Evolutionary conservation across 2,329 filamentous ascomycete species (phyloP).

Genomic region (Echinosphaeria canescens): DNA sequence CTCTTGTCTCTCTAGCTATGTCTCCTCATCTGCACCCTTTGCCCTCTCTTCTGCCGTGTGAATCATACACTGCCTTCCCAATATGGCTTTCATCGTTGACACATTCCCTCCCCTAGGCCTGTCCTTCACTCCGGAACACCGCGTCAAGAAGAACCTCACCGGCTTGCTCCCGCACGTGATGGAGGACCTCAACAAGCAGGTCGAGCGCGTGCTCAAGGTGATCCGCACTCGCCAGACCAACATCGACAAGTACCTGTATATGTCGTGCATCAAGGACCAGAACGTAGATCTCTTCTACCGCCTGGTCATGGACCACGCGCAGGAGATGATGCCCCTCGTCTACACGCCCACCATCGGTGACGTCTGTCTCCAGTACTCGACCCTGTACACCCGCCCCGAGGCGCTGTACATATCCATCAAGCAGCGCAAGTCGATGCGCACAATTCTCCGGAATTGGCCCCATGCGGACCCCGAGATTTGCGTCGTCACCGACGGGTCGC

Average conservation of each 20-base stretch:
- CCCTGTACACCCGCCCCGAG: constrained; percentile 87
- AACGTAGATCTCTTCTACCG: constrained; percentile 73
- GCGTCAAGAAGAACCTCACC: constrained; percentile 40
- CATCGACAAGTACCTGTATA: constrained; percentile 70
- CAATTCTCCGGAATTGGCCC: constrained; percentile 86
- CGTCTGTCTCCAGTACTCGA: constrained; percentile 90
- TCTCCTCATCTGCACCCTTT: neutral
- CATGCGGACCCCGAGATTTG: constrained; percentile 81
- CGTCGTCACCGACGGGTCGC: constrained; percentile 88
- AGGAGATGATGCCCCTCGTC: constrained; percentile 64
- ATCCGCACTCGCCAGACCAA: constrained; percentile 45
- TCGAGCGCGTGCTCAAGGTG: constrained; percentile 49
- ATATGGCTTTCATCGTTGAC: constrained; percentile 1
- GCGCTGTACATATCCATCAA: constrained; percentile 91
- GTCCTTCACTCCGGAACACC: constrained; percentile 41
- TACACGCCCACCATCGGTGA: constrained; percentile 88
- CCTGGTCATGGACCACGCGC: constrained; percentile 53
- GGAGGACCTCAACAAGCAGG: constrained; percentile 36
- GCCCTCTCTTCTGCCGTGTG: constrained; percentile 1
- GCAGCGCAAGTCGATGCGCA: constrained; percentile 75
- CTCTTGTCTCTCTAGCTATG: constrained; percentile 1
- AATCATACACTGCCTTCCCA: neutral
- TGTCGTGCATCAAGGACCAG: constrained; percentile 52
- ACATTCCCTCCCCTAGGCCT: constrained; percentile 21
- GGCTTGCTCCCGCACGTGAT: constrained; percentile 43